phyloP scores from a whole-genome alignment of 108 stramenopile genomes.

The Cyclostephanos invisitatus region DNA sequence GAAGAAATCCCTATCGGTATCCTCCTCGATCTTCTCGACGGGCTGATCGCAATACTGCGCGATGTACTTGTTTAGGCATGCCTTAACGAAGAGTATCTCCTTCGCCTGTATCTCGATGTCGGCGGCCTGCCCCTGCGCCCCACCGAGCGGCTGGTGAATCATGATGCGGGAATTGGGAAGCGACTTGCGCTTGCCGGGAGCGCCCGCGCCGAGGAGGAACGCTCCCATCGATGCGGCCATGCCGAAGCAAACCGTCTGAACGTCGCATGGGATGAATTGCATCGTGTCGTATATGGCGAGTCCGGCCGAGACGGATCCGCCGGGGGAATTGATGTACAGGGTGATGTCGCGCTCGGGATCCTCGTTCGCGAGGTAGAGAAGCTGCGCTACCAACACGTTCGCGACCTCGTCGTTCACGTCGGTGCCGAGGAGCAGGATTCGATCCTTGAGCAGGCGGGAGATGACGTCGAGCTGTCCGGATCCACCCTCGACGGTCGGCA shows the following conservation, averaged over 20 bases:
- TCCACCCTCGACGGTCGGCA: conserved; percentile 79
- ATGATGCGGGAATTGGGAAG: conserved; percentile 96
- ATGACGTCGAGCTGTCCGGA: conserved; percentile 80
- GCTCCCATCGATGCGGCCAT: conserved; percentile 98
- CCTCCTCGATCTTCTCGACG: conserved; percentile 92
- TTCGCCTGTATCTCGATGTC: conserved; percentile 99
- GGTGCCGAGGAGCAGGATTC: conserved; percentile 86
- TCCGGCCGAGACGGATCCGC: conserved; percentile 89
- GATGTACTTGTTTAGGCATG: conserved; percentile 84
- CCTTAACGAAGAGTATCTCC: conserved; percentile 55
- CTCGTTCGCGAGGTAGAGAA: conserved; percentile 95
- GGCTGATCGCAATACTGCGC: conserved; percentile 94
- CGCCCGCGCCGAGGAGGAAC: conserved; percentile 92
- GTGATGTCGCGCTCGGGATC: conserved; percentile 94
- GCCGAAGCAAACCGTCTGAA: conserved; percentile 95
- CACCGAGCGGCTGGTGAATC: conserved; percentile 98
- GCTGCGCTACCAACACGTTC: conserved; percentile 56
- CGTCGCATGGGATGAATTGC: conserved; percentile 97
- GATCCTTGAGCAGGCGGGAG: conserved; percentile 81
- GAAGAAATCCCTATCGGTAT: conserved; percentile 96
- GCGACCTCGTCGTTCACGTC: conserved; percentile 74
- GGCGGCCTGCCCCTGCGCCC: conserved; percentile 94
- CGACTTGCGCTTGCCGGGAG: conserved; percentile 85
- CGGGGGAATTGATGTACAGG: conserved; percentile 95
- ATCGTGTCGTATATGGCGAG: conserved; percentile 98